Conservation (phyloP, 164 flowering plant species). For the Cinnamomum micranthum region DNA sequence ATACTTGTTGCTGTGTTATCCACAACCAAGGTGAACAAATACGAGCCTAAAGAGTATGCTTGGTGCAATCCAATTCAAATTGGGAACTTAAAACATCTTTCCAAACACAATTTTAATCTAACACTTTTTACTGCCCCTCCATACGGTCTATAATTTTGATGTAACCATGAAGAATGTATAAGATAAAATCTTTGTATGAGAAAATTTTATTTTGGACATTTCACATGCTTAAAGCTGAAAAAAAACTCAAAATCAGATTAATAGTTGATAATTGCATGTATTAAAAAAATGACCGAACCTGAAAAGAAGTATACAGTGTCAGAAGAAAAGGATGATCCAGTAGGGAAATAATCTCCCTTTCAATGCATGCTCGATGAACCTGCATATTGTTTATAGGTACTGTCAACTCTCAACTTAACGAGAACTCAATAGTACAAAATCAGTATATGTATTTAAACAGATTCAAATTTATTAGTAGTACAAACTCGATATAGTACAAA, state of each 20-base stretch:
- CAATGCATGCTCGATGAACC: conserved; percentile 97
- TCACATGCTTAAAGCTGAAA: not conserved
- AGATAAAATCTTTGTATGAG: not conserved
- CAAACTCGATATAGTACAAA: not conserved
- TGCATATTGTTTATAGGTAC: conserved; percentile 19
- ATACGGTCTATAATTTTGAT: too few relatives aligned
- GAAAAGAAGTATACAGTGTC: conserved; percentile 80
- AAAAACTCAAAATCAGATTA: not conserved
- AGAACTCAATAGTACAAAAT: not conserved
- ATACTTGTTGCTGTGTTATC: too few relatives aligned
- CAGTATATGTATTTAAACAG: not conserved
- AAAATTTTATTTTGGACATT: not conserved
- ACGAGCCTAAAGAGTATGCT: too few relatives aligned
- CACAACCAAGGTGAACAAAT: too few relatives aligned
- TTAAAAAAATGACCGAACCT: conserved; percentile 40
- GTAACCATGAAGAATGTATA: too few relatives aligned
- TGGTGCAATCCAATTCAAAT: too few relatives aligned
- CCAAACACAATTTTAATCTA: too few relatives aligned
- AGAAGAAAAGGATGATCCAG: conserved; percentile 99
- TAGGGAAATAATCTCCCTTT: conserved; percentile 82
- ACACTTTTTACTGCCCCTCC: too few relatives aligned
- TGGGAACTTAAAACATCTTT: too few relatives aligned
- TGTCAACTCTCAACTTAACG: not conserved
- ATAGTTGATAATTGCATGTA: not conserved
- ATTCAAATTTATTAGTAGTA: too few relatives aligned